Evolutionary conservation across 1,284 basidiomycete species (phyloP).

Genomic region (Coniferiporia weirii): DNA sequence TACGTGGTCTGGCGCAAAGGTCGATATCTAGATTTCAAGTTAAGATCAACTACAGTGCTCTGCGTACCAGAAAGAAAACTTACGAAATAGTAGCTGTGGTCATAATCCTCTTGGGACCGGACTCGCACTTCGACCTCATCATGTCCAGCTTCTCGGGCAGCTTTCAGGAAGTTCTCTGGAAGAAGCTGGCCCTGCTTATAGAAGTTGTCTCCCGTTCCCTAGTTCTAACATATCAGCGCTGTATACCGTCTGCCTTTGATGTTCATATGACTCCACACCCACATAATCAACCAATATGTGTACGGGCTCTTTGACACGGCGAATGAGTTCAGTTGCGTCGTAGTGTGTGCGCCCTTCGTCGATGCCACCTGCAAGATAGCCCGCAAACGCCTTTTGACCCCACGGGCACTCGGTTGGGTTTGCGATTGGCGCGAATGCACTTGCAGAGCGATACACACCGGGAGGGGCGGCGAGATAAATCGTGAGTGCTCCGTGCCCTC

Average conservation of each 20-base stretch:
- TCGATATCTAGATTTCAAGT: slow-evolving; percentile 47
- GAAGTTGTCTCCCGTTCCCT: slow-evolving; percentile 87
- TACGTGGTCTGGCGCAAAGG: slow-evolving; percentile 51
- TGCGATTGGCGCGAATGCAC: slow-evolving; percentile 89
- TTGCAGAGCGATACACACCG: slow-evolving; percentile 80
- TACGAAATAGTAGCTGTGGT: slow-evolving; percentile 92
- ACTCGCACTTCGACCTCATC: slow-evolving; percentile 76
- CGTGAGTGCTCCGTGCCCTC: slow-evolving; percentile 92
- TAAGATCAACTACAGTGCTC: neutral
- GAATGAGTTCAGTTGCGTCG: slow-evolving; percentile 84
- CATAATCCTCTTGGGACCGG: slow-evolving; percentile 83
- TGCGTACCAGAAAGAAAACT: slow-evolving; percentile 29
- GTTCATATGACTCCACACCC: neutral
- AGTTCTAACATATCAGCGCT: slow-evolving; percentile 23
- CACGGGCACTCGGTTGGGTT: slow-evolving; percentile 88
- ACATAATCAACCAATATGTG: slow-evolving; percentile 86
- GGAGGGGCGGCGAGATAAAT: slow-evolving; percentile 76
- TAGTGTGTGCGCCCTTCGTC: slow-evolving; percentile 72
- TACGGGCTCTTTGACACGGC: slow-evolving; percentile 57
- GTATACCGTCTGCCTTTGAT: neutral
- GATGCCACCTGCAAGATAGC: slow-evolving; percentile 80
- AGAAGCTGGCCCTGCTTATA: slow-evolving; percentile 83
- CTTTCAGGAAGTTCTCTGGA: slow-evolving; percentile 83
- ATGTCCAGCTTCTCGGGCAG: slow-evolving; percentile 68
- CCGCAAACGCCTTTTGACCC: slow-evolving; percentile 89